Evolutionary conservation across 2,329 filamentous ascomycete species (phyloP).

Genomic region (Colletotrichum nymphaeae): DNA sequence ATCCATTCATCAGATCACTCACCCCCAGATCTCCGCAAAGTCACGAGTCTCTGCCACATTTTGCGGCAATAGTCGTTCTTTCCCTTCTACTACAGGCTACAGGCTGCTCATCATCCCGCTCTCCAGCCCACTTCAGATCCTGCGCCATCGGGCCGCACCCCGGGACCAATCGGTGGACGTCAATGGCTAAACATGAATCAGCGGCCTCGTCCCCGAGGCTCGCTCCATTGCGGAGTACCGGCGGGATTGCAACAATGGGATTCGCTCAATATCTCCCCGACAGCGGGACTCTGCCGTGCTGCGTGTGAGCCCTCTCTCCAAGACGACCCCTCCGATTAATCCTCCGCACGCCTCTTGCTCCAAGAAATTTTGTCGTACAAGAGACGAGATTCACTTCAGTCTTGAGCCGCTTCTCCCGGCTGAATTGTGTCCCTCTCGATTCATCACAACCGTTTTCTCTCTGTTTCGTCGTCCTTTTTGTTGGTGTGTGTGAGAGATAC

Average conservation of each 20-base stretch:
- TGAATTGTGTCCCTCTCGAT: conserved; percentile 1
- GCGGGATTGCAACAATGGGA: conserved; percentile 29
- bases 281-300: conserved; percentile 23
- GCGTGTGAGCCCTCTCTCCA: conserved; percentile 5
- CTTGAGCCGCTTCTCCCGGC: neutral
- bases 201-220: conserved; percentile 30
- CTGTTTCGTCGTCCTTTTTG: conserved; percentile 1
- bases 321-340: conserved; percentile 1
- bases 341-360: conserved; percentile 10
- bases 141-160: conserved; percentile 16
- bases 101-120: neutral
- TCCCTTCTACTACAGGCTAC: neutral
- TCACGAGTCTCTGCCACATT: neutral
- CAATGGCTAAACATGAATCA: conserved; percentile 33
- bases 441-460: neutral
- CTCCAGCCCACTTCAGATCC: conserved; percentile 17
- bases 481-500: conserved; percentile 8
- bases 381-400: conserved; percentile 32
- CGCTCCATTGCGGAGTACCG: conserved; percentile 23
- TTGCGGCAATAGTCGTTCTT: too few species aligned
- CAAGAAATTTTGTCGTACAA: conserved; percentile 23
- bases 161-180: conserved; percentile 22
- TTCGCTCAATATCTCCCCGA: conserved; percentile 21
- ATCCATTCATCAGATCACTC: neutral
- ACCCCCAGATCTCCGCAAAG: conserved; percentile 25